Evolutionary conservation across 768 basidiomycete genomes (phyloP).

Genomic region (Podaxis rugospora): DNA sequence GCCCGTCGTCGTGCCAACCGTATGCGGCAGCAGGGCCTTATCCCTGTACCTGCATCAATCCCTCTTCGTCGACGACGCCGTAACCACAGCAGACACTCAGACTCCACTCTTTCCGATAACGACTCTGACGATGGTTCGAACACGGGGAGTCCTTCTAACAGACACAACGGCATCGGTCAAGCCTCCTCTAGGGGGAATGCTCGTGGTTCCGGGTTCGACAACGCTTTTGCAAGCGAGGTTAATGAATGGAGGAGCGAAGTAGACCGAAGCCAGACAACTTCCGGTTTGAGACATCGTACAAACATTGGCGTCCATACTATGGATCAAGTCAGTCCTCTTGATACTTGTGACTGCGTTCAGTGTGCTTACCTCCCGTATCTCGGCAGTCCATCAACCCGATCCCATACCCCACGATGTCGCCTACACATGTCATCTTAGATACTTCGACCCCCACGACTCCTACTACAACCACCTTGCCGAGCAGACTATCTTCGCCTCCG

Average conservation of each 20-base stretch:
- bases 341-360: background rate
- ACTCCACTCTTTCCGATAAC: conserved; percentile 11
- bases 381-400: conserved; percentile 40
- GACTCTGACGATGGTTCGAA: conserved; percentile 19
- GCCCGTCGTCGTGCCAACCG: conserved; percentile 28
- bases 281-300: conserved; percentile 28
- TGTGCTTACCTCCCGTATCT: conserved; percentile 1
- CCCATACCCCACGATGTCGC: conserved; percentile 42
- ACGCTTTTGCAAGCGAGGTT: conserved; percentile 46
- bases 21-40: conserved; percentile 19
- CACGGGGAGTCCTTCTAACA: background rate
- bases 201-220: conserved; percentile 41
- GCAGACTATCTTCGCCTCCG: conserved; percentile 20
- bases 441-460: conserved; percentile 23
- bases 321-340: conserved; percentile 40
- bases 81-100: conserved; percentile 17
- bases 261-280: conserved; percentile 22
- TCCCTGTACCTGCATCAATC: conserved; percentile 17
- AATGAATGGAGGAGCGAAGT: conserved; percentile 48
- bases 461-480: conserved; percentile 18
- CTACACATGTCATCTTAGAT: conserved; percentile 45
- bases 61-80: conserved; percentile 17
- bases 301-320: conserved; percentile 26
- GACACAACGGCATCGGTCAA: background rate
- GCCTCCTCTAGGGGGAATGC: conserved; percentile 7